phyloP scores from a whole-genome alignment of 2,329 filamentous ascomycete species.

The Akanthomyces uredinophilus region DNA sequence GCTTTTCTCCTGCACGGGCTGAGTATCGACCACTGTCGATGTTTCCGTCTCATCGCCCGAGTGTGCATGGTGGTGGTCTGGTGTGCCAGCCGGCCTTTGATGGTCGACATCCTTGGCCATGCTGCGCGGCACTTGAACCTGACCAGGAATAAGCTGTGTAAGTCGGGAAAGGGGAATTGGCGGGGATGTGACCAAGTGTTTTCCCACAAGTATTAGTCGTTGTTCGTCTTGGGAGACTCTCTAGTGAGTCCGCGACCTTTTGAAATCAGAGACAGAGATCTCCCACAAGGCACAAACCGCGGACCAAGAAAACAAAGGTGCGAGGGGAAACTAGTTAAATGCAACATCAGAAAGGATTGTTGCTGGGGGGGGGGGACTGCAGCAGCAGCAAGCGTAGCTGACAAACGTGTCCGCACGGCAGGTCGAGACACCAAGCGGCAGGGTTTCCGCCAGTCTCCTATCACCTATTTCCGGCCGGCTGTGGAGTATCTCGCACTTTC shows the following conservation, averaged over 20 bases:
- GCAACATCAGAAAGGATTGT: not conserved
- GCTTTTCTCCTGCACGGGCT: conserved; percentile 11
- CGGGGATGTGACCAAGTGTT: too few species aligned
- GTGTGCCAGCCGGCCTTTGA: not conserved
- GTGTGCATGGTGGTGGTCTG: not conserved
- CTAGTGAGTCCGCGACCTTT: too few species aligned
- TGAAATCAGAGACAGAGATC: not conserved
- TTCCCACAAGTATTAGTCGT: too few species aligned
- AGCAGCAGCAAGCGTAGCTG: not conserved
- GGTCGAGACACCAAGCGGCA: not conserved
- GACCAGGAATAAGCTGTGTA: not conserved
- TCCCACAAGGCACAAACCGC: not conserved
- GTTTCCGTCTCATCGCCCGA: conserved; percentile 7
- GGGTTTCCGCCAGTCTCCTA: not conserved
- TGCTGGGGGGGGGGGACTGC: not conserved
- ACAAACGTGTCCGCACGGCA: not conserved
- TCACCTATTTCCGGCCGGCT: conserved; percentile 7
- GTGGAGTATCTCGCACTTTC: conserved; percentile 10
- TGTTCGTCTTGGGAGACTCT: too few species aligned
- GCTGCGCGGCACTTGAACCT: not conserved
- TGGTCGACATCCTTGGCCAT: not conserved
- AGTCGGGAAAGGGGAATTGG: too few species aligned
- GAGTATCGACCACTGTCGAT: conserved; percentile 17
- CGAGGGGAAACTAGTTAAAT: conserved; percentile 5
- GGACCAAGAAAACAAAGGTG: not conserved